Conservation (phyloP, 169 alveolate genomes). For the Pseudocohnilembus persalinus region DNA sequence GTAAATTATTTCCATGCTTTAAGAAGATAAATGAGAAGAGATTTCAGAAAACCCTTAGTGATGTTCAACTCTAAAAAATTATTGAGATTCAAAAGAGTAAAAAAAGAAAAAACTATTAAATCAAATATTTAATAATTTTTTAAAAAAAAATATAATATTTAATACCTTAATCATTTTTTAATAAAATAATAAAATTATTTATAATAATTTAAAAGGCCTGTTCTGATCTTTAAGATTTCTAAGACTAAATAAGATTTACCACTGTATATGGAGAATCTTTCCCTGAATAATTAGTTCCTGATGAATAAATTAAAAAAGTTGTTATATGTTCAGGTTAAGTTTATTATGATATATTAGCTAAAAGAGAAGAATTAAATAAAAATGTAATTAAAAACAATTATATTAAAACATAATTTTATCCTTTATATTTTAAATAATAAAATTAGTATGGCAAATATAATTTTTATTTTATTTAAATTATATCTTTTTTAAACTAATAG, state of each 20-base stretch:
- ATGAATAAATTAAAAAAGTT: conserved; percentile 71
- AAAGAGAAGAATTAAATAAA: conserved; percentile 39
- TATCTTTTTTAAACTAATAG: not conserved
- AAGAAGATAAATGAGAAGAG: conserved; percentile 92
- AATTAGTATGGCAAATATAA: no score
- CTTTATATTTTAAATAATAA: no score
- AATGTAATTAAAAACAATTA: conserved; percentile 20
- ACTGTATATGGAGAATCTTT: conserved; percentile 69
- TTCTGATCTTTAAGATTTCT: conserved; percentile 66
- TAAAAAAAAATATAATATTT: conserved; percentile 51
- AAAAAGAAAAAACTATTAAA: not conserved
- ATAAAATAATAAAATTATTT: conserved; percentile 67
- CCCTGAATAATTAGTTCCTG: conserved; percentile 28
- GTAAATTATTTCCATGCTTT: conserved; percentile 93
- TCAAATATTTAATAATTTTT: not conserved
- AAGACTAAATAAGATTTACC: conserved; percentile 51
- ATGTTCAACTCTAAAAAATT: conserved; percentile 80
- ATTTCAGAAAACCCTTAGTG: conserved; percentile 85
- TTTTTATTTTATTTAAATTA: not conserved
- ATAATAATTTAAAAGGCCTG: no score
- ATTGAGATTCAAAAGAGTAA: conserved; percentile 49
- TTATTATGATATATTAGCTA: conserved; percentile 79
- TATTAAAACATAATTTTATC: no score
- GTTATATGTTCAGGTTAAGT: conserved; percentile 93
- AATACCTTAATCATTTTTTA: conserved; percentile 67